These are phyloP conservation scores for Fusarium sp. DNA, from an alignment of 2,329 filamentous ascomycete genomes.

Conservation along the genomic window DNA sequence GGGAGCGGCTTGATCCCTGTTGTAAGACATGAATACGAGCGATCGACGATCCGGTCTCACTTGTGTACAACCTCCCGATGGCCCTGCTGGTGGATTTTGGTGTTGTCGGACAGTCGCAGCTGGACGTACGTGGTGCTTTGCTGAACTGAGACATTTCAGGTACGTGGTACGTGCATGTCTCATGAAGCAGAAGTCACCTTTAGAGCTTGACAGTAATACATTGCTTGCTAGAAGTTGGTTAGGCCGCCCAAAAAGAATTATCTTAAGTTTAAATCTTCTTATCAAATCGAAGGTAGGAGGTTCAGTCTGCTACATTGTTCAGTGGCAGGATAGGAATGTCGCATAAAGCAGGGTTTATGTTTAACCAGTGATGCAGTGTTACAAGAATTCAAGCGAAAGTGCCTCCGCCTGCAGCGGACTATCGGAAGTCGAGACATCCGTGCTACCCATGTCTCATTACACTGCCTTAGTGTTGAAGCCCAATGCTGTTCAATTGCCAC, in stretches of 20 bases:
- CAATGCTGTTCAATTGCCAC: too few relatives aligned
- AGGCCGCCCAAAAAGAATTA: too few relatives aligned
- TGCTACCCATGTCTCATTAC: not conserved
- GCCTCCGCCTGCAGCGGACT: not conserved
- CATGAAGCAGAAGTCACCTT: too few relatives aligned
- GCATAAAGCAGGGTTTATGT: not conserved
- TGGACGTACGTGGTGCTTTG: accelerated
- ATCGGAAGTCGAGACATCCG: accelerated
- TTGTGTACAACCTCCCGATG: not conserved
- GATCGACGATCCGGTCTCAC: not conserved
- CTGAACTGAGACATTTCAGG: too few relatives aligned
- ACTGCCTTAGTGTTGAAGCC: not conserved
- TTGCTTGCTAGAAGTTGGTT: too few relatives aligned
- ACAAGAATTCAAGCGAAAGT: accelerated
- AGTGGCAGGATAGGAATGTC: not conserved
- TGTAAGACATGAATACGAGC: not conserved
- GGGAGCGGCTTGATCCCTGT: not conserved
- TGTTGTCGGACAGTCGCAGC: not conserved
- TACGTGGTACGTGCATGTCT: too few relatives aligned
- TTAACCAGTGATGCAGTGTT: accelerated
- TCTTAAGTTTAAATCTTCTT: too few relatives aligned
- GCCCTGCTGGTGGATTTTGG: accelerated
- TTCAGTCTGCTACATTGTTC: not conserved
- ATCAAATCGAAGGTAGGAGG: not conserved
- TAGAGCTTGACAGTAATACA: too few relatives aligned